phyloP scores from a whole-genome alignment of 208 protist genomes.

The Wallacemonas rigidus region DNA sequence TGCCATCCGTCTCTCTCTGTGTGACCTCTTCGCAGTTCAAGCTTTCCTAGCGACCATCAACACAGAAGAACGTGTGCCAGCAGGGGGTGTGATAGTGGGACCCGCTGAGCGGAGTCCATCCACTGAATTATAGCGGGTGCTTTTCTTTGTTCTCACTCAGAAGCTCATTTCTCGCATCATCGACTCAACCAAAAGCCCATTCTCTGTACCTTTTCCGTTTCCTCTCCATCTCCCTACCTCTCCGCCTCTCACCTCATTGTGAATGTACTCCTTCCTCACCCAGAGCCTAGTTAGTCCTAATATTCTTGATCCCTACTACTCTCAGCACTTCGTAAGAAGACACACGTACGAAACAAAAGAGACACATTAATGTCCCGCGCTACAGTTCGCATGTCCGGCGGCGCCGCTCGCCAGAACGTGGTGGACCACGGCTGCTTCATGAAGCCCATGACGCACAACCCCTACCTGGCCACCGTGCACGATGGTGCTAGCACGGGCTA shows the following conservation, averaged over 20 bases:
- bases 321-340: constrained; percentile 12
- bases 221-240: background rate
- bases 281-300: constrained; percentile 14
- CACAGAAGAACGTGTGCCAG: no score
- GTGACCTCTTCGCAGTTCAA: no score
- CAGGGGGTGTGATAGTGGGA: no score
- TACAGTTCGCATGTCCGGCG: constrained; percentile 55
- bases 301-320: constrained; percentile 16
- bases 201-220: no score
- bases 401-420: constrained; percentile 56
- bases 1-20: no score
- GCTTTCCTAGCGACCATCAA: no score
- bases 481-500: constrained; percentile 78
- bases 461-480: constrained; percentile 66
- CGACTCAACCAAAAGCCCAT: no score
- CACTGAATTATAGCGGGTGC: no score
- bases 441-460: constrained; percentile 79
- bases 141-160: no score
- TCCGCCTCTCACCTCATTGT: constrained; percentile 10
- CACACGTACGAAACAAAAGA: background rate
- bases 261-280: background rate
- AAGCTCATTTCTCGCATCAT: no score
- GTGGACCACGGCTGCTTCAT: constrained; percentile 77
- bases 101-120: no score
- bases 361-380: constrained; percentile 56